A percentile compares a stretch with the other conserved stretches of the same genome.
These are phyloP conservation scores for Stygiomarasmius scandens DNA, from an alignment of 1,284 basidiomycete species.

Conservation along the genomic window DNA sequence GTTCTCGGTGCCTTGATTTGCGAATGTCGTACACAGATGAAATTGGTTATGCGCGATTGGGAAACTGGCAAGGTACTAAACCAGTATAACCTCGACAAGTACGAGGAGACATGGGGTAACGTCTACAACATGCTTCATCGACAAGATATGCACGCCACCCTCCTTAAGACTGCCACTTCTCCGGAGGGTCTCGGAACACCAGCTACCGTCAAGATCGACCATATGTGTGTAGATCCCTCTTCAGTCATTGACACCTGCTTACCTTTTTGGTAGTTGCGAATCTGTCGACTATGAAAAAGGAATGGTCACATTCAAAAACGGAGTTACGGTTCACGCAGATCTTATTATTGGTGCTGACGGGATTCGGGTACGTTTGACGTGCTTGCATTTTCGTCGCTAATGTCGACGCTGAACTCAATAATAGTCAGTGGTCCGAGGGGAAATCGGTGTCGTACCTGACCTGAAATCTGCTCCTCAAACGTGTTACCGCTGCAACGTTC, in stretches of 20 bases:
- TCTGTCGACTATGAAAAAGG: slow-evolving; percentile 27
- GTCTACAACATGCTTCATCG: slow-evolving; percentile 37
- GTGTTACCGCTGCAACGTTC: slow-evolving; percentile 36
- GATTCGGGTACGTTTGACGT: slow-evolving; percentile 29
- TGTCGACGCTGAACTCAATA: background rate
- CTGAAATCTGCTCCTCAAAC: slow-evolving; percentile 34
- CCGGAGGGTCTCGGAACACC: slow-evolving; percentile 29
- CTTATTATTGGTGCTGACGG: slow-evolving; percentile 45
- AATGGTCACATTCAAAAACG: slow-evolving; percentile 35
- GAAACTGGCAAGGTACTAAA: slow-evolving; percentile 30
- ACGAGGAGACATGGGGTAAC: slow-evolving; percentile 36
- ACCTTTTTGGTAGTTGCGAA: slow-evolving; percentile 22
- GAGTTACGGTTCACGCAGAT: slow-evolving; percentile 34
- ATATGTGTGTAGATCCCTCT: slow-evolving; percentile 32
- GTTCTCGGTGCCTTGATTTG: too few relatives aligned
- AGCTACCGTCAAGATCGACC: slow-evolving; percentile 29
- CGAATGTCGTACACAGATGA: slow-evolving; percentile 20
- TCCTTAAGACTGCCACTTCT: slow-evolving; percentile 29
- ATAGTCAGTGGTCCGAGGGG: slow-evolving; percentile 30
- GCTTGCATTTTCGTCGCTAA: background rate
- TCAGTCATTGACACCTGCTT: background rate
- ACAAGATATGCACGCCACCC: slow-evolving; percentile 32
- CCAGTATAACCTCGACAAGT: slow-evolving; percentile 32
- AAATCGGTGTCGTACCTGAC: slow-evolving; percentile 32
- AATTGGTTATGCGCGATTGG: slow-evolving; percentile 34